These are phyloP conservation scores for Skeletonema costatum DNA, from an alignment of 108 stramenopile species.

Conservation along the genomic window DNA sequence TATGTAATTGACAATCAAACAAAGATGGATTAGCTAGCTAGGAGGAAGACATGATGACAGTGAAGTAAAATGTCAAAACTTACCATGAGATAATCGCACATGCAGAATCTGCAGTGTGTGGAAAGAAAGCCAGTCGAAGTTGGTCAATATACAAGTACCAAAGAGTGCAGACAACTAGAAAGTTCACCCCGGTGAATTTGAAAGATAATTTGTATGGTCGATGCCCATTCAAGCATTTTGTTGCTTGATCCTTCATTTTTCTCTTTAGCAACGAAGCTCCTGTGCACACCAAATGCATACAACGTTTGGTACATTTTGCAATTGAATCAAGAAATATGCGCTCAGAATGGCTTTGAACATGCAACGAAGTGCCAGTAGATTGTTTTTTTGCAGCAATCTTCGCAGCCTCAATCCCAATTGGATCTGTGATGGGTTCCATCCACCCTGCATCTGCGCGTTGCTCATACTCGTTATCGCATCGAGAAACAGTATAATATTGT, in stretches of 20 bases:
- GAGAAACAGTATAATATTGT: slow-evolving; percentile 71
- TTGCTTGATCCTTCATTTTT: slow-evolving; percentile 20
- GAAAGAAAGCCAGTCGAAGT: slow-evolving; percentile 62
- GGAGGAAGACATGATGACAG: background rate
- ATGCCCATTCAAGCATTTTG: slow-evolving; percentile 29
- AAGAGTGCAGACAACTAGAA: slow-evolving; percentile 73
- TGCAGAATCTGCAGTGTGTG: slow-evolving; percentile 49
- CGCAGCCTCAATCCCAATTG: slow-evolving; percentile 25
- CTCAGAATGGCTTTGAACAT: background rate
- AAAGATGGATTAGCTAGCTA: background rate
- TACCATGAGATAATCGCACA: slow-evolving; percentile 63
- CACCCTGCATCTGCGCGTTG: slow-evolving; percentile 68
- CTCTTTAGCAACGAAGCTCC: background rate
- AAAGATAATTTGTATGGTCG: slow-evolving; percentile 57
- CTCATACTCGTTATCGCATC: slow-evolving; percentile 58
- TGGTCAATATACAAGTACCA: slow-evolving; percentile 79
- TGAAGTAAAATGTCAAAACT: slow-evolving; percentile 19
- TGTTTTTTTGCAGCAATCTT: slow-evolving; percentile 14
- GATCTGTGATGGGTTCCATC: slow-evolving; percentile 47
- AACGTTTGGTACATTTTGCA: background rate
- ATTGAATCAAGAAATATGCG: background rate
- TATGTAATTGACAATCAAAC: slow-evolving; percentile 3
- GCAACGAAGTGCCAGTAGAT: background rate
- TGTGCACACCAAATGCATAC: background rate
- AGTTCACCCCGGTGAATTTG: slow-evolving; percentile 74